Percentiles rank a stretch among this genome's conserved stretches.
phyloP scores from a whole-genome alignment of 495 filamentous ascomycete species.

The Terfezia claveryi region DNA sequence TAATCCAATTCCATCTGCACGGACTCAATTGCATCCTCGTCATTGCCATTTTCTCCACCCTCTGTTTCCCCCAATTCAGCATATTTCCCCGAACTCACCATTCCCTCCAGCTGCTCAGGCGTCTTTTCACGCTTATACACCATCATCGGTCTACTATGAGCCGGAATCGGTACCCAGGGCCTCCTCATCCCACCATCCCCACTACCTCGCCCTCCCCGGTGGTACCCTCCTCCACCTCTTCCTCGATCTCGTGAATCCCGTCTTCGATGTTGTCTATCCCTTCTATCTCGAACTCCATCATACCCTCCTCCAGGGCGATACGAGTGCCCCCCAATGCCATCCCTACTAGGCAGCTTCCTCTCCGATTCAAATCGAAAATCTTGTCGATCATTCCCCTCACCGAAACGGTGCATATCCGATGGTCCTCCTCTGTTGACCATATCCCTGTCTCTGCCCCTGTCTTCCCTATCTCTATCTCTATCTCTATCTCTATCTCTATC shows the following conservation, averaged over 20 bases:
- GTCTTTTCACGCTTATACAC: constrained; percentile 17
- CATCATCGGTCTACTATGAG: constrained; percentile 18
- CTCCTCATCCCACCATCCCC: constrained; percentile 1
- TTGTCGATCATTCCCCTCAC: too few species aligned
- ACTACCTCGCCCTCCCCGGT: constrained; percentile 3
- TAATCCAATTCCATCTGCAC: not conserved
- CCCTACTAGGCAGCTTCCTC: too few species aligned
- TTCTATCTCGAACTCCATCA: not conserved
- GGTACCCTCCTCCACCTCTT: constrained; percentile 1
- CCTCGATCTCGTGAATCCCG: constrained; percentile 5
- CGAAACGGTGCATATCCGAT: not conserved
- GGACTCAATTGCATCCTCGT: not conserved
- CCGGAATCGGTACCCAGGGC: constrained; percentile 9
- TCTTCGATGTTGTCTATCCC: constrained; percentile 1
- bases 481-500: constrained; percentile 1
- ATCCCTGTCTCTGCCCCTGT: not conserved
- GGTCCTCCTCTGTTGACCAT: constrained; percentile 6
- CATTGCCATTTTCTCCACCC: constrained; percentile 5
- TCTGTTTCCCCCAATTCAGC: not conserved
- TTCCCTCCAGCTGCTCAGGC: constrained; percentile 15
- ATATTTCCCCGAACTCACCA: constrained; percentile 6
- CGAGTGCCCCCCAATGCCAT: too few species aligned
- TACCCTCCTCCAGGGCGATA: too few species aligned
- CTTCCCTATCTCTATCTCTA: not conserved
- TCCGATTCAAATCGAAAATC: too few species aligned